Conservation (phyloP, 108 stramenopile genomes). For the Cyclotella sp. region DNA sequence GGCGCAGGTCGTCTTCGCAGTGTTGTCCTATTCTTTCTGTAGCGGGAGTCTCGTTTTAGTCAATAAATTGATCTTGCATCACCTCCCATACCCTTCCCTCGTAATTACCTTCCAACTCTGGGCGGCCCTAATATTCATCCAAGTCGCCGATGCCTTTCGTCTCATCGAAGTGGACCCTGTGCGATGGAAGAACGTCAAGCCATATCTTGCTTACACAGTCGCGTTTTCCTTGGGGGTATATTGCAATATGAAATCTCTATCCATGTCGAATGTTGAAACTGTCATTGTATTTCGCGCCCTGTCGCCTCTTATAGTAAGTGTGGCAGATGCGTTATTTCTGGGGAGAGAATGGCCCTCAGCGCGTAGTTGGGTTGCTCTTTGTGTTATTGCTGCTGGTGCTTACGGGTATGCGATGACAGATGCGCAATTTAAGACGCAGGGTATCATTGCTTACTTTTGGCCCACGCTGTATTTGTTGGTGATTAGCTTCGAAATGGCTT, state of each 20-base stretch:
- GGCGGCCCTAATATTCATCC: constrained; percentile 71
- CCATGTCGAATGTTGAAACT: constrained; percentile 90
- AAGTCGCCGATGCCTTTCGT: constrained; percentile 51
- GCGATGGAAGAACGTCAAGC: constrained; percentile 72
- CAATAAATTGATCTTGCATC: constrained; percentile 83
- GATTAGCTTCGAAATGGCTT: constrained; percentile 90
- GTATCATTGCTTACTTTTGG: constrained; percentile 73
- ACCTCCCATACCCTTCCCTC: constrained; percentile 77
- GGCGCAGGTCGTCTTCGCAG: constrained; percentile 29
- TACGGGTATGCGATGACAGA: constrained; percentile 81
- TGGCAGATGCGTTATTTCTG: constrained; percentile 84
- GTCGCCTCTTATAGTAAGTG: constrained; percentile 80
- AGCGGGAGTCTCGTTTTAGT: constrained; percentile 78
- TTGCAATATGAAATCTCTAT: constrained; percentile 86
- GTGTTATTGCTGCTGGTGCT: constrained; percentile 74
- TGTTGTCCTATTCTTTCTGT: constrained; percentile 76
- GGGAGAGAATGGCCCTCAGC: constrained; percentile 84
- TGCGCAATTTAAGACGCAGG: constrained; percentile 64
- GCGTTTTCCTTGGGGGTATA: constrained; percentile 84
- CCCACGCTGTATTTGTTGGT: constrained; percentile 70
- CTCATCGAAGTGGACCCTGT: constrained; percentile 70
- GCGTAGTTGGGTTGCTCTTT: constrained; percentile 69
- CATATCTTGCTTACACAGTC: constrained; percentile 81
- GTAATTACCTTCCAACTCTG: constrained; percentile 78
- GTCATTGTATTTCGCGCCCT: constrained; percentile 92